Base-by-base conservation (phyloP, 805 yeast species). In the Blastobotrys americana region DNA sequence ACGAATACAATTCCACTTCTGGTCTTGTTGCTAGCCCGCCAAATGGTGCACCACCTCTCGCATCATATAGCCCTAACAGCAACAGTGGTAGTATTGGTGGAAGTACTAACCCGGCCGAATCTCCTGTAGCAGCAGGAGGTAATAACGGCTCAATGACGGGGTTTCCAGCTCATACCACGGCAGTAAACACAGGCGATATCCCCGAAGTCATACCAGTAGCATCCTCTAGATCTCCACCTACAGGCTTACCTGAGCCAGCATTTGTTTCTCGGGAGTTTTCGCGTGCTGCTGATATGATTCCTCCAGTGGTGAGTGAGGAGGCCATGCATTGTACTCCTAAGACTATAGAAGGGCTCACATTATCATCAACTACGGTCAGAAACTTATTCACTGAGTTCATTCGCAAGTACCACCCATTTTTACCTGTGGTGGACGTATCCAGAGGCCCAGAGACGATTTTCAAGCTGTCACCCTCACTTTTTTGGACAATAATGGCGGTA, bases 401-500 rank as follows among this genome's bases (percentile, higher is more conserved):
- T 3, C 65, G 69, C n/a, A 70, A 77, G 48, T 90, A 93, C 58
- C 97, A 90, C 61, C 84, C 86, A 1, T 79, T 84, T 41, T 60
- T 93, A 39, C 97, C 97, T 0, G 84, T 90, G 1, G 93, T 90
- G 2, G 95, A 90, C 58, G 74, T 90, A 2, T 51, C 69, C 4
- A 76, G 75, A 49, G 96, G 96, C 6, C 93, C 95, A 1, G 97
- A 88, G 54, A 68, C 78, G 39, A 73, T 89, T 5, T 85, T 84
- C 60, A 65, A 77, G 46, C 69, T 84, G 15, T 87, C 96, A 46
- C 96, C 97, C 0, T 82, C 90, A 2, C 67, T 90, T 16, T 90
- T 90, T 58, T 90, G 98, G 98, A 89, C 90, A 0, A 80, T 90
- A 13, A 80, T 89, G 78, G 77, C 87, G 34, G 83, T 87, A 1